Evolutionary conservation across 2,329 filamentous ascomycete species (phyloP).

Genomic region (Ascochyta rabiei): DNA sequence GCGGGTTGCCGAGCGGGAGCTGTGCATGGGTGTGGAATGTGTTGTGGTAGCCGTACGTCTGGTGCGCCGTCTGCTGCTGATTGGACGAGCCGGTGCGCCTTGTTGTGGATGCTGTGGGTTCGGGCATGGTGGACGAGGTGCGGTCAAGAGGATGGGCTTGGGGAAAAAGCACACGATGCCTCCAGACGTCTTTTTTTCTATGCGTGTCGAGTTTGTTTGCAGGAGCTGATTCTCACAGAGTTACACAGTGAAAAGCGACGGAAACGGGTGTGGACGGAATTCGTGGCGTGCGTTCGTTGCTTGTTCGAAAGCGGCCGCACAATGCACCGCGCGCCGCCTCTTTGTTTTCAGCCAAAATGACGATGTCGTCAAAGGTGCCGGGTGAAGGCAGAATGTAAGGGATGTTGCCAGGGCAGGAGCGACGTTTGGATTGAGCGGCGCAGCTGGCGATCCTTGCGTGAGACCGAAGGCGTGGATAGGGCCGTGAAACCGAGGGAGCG

Average conservation of each 20-base stretch:
- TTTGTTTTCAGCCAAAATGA: conserved; percentile 14
- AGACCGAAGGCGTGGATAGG: conserved; percentile 7
- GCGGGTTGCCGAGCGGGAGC: conserved; percentile 35
- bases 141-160: background rate
- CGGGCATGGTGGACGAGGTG: conserved; percentile 9
- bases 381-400: conserved; percentile 1
- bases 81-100: conserved; percentile 27
- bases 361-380: conserved; percentile 10
- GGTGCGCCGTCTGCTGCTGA: conserved; percentile 26
- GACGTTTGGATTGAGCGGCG: conserved; percentile 12
- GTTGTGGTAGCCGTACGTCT: conserved; percentile 51
- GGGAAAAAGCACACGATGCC: background rate
- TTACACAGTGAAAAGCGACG: conserved; percentile 8
- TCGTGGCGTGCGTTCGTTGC: conserved; percentile 14
- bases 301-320: conserved; percentile 14
- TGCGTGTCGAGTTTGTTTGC: conserved; percentile 16
- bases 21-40: conserved; percentile 49
- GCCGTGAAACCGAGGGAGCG: conserved; percentile 12
- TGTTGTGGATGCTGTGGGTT: conserved; percentile 7
- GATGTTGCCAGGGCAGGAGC: conserved; percentile 11
- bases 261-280: conserved; percentile 15
- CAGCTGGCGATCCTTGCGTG: conserved; percentile 14
- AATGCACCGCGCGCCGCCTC: conserved; percentile 16
- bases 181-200: conserved; percentile 13
- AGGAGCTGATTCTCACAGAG: conserved; percentile 10